A percentile compares a stretch with the other conserved stretches of the same genome.
These are phyloP conservation scores for Peterozyma toletana DNA, from an alignment of 805 yeast genomes.

Conservation along the genomic window DNA sequence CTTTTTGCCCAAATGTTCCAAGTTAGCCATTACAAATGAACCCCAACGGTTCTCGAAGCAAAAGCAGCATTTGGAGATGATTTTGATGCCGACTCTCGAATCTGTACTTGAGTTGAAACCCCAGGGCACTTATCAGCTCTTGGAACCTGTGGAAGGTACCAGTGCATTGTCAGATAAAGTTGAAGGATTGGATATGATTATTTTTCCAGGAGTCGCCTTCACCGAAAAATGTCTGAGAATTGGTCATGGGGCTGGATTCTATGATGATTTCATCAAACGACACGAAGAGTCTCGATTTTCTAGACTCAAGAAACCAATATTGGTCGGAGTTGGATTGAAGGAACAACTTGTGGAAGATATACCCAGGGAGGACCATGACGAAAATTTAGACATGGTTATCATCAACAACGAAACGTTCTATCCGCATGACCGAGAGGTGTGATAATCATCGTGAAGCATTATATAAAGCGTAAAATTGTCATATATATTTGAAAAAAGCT, in stretches of 20 bases:
- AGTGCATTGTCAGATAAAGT: slow-evolving; percentile 12
- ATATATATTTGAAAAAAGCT: slow-evolving; percentile 1
- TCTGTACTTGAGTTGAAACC: slow-evolving; percentile 47
- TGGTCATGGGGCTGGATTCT: slow-evolving; percentile 93
- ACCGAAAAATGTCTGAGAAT: slow-evolving; percentile 41
- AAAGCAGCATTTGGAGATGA: slow-evolving; percentile 47
- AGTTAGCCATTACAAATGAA: slow-evolving; percentile 19
- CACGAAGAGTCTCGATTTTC: slow-evolving; percentile 25
- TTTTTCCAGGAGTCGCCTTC: slow-evolving; percentile 87
- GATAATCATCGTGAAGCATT: neutral
- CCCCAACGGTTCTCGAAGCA: slow-evolving; percentile 19
- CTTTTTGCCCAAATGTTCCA: slow-evolving; percentile 45
- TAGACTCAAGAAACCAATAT: slow-evolving; percentile 24
- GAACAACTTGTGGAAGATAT: slow-evolving; percentile 51
- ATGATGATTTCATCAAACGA: slow-evolving; percentile 66
- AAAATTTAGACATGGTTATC: slow-evolving; percentile 47
- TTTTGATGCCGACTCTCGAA: slow-evolving; percentile 33
- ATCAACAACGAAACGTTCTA: slow-evolving; percentile 24
- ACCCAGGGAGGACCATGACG: slow-evolving; percentile 62
- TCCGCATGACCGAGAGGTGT: neutral
- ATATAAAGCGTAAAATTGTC: slow-evolving; percentile 1
- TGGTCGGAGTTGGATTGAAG: slow-evolving; percentile 59
- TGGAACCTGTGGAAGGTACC: slow-evolving; percentile 49
- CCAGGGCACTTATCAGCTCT: slow-evolving; percentile 56
- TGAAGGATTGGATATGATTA: slow-evolving; percentile 56